Conservation (phyloP, 345 rosid species). For the Firmiana major region DNA sequence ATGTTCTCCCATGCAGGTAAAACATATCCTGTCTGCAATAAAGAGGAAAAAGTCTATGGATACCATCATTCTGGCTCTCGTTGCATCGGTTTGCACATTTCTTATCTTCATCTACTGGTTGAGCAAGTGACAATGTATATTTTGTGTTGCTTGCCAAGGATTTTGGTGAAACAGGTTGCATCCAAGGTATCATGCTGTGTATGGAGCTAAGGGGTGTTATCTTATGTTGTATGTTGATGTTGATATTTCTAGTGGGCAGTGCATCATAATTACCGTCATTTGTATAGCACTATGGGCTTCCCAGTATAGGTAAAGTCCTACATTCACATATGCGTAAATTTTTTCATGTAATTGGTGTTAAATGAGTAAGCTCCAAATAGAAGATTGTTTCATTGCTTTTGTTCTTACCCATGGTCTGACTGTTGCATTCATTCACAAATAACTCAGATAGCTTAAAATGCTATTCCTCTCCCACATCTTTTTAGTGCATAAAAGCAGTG, state of each 20-base stretch:
- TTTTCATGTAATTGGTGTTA: conserved; percentile 4
- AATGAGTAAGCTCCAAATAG: conserved; percentile 7
- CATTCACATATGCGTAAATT: background rate
- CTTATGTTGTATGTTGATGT: conserved; percentile 19
- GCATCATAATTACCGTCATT: conserved; percentile 18
- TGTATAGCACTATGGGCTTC: conserved; percentile 14
- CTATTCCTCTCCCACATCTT: too few species aligned
- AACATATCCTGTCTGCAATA: conserved; percentile 69
- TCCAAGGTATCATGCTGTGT: conserved; percentile 1
- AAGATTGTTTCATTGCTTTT: conserved; percentile 3
- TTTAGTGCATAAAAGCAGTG: too few species aligned
- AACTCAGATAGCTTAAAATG: background rate
- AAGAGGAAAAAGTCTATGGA: conserved; percentile 98
- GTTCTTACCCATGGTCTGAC: background rate
- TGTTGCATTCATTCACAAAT: background rate
- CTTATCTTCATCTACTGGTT: conserved; percentile 93
- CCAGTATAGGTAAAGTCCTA: conserved; percentile 11
- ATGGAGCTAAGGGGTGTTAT: conserved; percentile 14
- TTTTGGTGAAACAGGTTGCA: conserved; percentile 18
- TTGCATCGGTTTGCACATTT: conserved; percentile 92
- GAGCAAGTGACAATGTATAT: conserved; percentile 58
- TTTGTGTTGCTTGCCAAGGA: conserved; percentile 14
- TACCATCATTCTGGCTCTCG: conserved; percentile 83
- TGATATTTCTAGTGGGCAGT: conserved; percentile 15
- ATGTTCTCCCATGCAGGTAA: conserved; percentile 57